phyloP scores from a whole-genome alignment of 805 yeast genomes.

The Kregervanrija delftensis region DNA sequence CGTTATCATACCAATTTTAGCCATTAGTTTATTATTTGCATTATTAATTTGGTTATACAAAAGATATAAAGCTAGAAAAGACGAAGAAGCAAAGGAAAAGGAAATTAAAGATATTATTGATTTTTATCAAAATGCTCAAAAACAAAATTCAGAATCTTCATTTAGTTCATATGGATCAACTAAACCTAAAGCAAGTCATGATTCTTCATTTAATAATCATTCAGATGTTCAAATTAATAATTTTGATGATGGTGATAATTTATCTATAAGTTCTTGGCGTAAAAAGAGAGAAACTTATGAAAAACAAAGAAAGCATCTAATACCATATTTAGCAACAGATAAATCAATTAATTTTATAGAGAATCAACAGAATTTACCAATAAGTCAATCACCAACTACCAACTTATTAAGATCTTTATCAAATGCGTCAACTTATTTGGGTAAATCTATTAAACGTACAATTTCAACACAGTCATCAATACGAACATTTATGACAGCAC shows the following conservation, averaged over 20 bases:
- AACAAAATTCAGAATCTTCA: conserved; percentile 17
- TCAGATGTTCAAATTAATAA: conserved; percentile 22
- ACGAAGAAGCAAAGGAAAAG: conserved; percentile 22
- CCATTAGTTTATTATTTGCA: conserved; percentile 28
- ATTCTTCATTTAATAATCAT: conserved; percentile 3
- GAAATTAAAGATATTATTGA: conserved; percentile 27
- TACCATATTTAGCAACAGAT: conserved; percentile 2
- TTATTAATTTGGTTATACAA: conserved; percentile 24
- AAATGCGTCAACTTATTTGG: conserved; percentile 20
- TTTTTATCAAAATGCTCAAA: conserved; percentile 22
- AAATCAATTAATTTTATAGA: background rate
- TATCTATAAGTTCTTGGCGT: conserved; percentile 48
- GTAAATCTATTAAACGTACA: conserved; percentile 20
- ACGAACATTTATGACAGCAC: conserved; percentile 19
- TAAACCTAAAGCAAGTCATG: conserved; percentile 6
- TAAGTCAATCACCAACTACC: conserved; percentile 5
- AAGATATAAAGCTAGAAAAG: conserved; percentile 20
- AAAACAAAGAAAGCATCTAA: conserved; percentile 7
- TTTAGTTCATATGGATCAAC: conserved; percentile 10
- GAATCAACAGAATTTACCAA: background rate
- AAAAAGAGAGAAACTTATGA: conserved; percentile 42
- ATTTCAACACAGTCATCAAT: conserved; percentile 26
- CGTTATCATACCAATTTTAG: conserved; percentile 36
- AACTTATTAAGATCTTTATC: conserved; percentile 21
- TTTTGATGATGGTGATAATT: conserved; percentile 33